Percentiles rank a stretch among this genome's conserved stretches.
These are phyloP conservation scores for Fraxinus velutina DNA, from an alignment of 305 asterid genomes.

Conservation along the genomic window DNA sequence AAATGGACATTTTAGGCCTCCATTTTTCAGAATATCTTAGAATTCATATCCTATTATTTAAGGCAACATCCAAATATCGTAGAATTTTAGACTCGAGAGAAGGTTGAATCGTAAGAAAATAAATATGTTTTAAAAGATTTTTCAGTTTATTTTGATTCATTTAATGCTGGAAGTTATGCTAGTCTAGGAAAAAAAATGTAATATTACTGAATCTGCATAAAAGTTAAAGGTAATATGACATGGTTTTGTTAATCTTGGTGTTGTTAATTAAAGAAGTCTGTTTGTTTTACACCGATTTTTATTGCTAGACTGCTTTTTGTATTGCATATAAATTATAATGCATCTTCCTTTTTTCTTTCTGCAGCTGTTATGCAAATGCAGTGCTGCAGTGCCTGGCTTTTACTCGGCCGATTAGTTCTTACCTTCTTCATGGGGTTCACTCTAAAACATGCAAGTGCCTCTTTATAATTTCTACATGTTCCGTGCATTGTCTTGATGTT, in stretches of 20 bases:
- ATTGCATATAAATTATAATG: slow-evolving; percentile 11
- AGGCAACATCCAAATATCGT: background rate
- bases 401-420: slow-evolving; percentile 51
- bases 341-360: slow-evolving; percentile 21
- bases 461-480: slow-evolving; percentile 7
- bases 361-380: slow-evolving; percentile 70
- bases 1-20: background rate
- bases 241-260: background rate
- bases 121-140: background rate
- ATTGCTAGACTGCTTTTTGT: background rate
- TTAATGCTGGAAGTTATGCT: background rate
- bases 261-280: background rate
- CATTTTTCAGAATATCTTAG: background rate
- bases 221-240: background rate
- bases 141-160: background rate
- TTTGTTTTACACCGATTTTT: background rate
- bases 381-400: slow-evolving; percentile 62
- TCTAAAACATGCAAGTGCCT: slow-evolving; percentile 49
- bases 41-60: background rate
- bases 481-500: slow-evolving; percentile 2
- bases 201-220: background rate
- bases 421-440: slow-evolving; percentile 54
- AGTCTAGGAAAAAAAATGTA: background rate
- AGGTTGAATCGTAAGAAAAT: background rate
- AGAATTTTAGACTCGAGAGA: background rate